Evolutionary conservation across 2,329 filamentous ascomycete genomes (phyloP).

Genomic region (Aspergillus latus): DNA sequence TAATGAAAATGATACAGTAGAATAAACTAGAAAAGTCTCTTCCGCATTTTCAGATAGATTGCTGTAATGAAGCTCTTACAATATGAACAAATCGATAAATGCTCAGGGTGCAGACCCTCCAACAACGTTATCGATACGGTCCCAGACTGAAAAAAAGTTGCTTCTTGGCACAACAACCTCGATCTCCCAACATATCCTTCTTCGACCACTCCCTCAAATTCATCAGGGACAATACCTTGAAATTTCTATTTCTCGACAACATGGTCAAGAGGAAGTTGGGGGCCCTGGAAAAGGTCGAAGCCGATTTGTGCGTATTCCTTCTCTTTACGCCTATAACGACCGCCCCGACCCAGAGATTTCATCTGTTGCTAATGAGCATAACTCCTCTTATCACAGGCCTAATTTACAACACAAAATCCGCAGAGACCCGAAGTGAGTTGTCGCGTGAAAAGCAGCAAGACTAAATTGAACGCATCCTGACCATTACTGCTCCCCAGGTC

Average conservation of each 20-base stretch:
- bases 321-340: neutral
- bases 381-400: constrained; percentile 52
- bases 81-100: neutral
- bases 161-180: constrained; percentile 45
- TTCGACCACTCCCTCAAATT: constrained; percentile 51
- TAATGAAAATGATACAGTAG: neutral
- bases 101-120: neutral
- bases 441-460: neutral
- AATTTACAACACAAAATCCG: constrained; percentile 91
- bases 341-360: constrained; percentile 14
- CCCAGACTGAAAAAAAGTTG: constrained; percentile 14
- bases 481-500: constrained; percentile 54
- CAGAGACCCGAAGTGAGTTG: constrained; percentile 71
- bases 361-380: constrained; percentile 26
- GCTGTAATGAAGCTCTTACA: neutral
- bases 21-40: no score
- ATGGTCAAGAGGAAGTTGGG: constrained; percentile 89
- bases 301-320: constrained; percentile 65
- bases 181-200: constrained; percentile 47
- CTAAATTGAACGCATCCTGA: neutral
- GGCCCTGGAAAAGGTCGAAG: constrained; percentile 92
- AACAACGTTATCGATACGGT: constrained; percentile 13
- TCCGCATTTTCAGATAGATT: no score
- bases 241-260: constrained; percentile 1
- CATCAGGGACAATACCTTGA: constrained; percentile 54